A percentile compares a stretch with the other conserved stretches of the same genome.
These are phyloP conservation scores for Venturia asperata DNA, from an alignment of 2,329 filamentous ascomycete genomes.

Conservation along the genomic window DNA sequence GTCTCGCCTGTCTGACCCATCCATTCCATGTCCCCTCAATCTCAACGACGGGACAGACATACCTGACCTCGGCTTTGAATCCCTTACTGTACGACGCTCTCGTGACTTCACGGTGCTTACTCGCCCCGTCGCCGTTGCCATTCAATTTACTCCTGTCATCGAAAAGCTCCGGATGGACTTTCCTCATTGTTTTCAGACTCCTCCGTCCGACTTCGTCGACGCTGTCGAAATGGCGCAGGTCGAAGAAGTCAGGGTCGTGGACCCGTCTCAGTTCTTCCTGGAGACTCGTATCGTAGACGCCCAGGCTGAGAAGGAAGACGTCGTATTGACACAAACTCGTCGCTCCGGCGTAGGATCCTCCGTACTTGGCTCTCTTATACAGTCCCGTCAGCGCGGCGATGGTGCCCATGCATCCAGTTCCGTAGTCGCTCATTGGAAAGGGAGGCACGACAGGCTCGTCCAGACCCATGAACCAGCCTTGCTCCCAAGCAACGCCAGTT, in stretches of 20 bases:
- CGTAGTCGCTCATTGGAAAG: constrained; percentile 55
- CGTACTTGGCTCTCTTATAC: constrained; percentile 53
- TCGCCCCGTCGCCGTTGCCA: constrained; percentile 14
- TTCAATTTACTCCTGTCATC: constrained; percentile 22
- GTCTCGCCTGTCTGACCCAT: constrained; percentile 42
- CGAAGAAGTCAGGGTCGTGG: constrained; percentile 48
- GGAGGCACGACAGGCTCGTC: constrained; percentile 59
- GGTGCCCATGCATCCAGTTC: constrained; percentile 64
- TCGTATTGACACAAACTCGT: constrained; percentile 63
- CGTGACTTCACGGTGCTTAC: not conserved
- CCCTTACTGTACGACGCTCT: constrained; percentile 37
- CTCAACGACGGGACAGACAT: constrained; percentile 40
- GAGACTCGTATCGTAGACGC: constrained; percentile 48
- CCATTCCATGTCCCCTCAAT: constrained; percentile 44
- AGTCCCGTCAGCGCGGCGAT: constrained; percentile 60
- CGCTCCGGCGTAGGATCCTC: constrained; percentile 60
- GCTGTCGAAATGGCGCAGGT: constrained; percentile 53
- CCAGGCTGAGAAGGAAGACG: constrained; percentile 55
- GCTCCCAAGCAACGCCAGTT: constrained; percentile 54
- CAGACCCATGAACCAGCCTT: constrained; percentile 51
- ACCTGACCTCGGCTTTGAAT: constrained; percentile 40
- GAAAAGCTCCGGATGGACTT: constrained; percentile 50
- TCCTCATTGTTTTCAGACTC: constrained; percentile 49
- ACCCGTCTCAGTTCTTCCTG: constrained; percentile 46
- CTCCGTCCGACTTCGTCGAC: constrained; percentile 59